Base-by-base conservation (phyloP, 768 basidiomycete genomes). In the Hericium coralloides region DNA sequence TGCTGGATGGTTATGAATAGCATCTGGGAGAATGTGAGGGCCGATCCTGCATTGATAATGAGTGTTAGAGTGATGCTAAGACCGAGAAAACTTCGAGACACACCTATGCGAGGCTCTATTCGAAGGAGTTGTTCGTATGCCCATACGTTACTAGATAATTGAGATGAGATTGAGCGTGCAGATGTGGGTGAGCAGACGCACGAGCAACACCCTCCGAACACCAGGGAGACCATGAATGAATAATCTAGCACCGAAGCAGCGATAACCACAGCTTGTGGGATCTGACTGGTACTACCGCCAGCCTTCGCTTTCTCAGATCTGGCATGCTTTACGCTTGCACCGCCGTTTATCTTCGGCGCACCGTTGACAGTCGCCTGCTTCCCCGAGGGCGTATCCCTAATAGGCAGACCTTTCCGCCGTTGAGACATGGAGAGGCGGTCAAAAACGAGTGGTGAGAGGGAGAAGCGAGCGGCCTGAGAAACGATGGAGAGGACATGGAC, bases 161-260 rank as follows among this genome's bases (percentile, higher is more conserved):
- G 31, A 31, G 10, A 9, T 31, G 1, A 31, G 31, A 31, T 31
- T 9, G 31, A 31, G 31, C 31, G 8, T 31, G 31, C 31, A 31
- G 31, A 31, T 9, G 31, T 9, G 31, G 31, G 7, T 31, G 31
- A 31, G 48, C 55, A 54, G 52, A 78, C 83, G 55, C 69, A 87
- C 85, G 84, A 75, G 78, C 91, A 93, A 65, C 91, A 93, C 18
- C 91, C 90, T 22, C 90, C 90, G 61, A 92, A 79, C 4, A 92
- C 83, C 61, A 88, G 75, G 1, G 77, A 74, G 20, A 89, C 66
- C 20, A 81, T 75, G 53, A 74, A 57, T 1, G 69, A 62, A 64
- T 73, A 76, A 63, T 72, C 71, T 0, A 72, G n/a, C 37, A 72
- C 53, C 12, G 66, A 67, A n/a, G 60, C 55, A 12, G 66, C 64